phyloP scores from a whole-genome alignment of 2,329 filamentous ascomycete species.

The Periconia sp. region DNA sequence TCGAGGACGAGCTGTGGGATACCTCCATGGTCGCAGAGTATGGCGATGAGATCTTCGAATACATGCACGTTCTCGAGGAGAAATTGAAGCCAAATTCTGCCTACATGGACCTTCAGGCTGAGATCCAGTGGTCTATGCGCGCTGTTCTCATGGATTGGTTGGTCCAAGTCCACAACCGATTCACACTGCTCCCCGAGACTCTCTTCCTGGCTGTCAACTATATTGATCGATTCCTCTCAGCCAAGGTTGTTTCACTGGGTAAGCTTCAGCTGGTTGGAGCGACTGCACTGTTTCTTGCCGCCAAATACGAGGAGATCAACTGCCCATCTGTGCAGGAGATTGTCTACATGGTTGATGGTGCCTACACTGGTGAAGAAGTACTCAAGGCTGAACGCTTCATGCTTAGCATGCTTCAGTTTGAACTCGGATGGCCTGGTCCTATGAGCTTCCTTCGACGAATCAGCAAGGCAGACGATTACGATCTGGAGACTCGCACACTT shows the following conservation, averaged over 20 bases:
- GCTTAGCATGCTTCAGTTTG: slow-evolving; percentile 93
- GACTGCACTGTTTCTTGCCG: slow-evolving; percentile 91
- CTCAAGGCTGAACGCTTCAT: slow-evolving; percentile 98
- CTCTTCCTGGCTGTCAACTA: slow-evolving; percentile 95
- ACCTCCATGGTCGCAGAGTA: slow-evolving; percentile 98
- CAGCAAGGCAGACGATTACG: slow-evolving; percentile 98
- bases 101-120: slow-evolving; percentile 97
- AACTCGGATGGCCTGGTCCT: slow-evolving; percentile 96
- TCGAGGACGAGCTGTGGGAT: slow-evolving; percentile 88
- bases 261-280: slow-evolving; percentile 96
- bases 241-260: slow-evolving; percentile 90
- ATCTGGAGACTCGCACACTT: slow-evolving; percentile 89
- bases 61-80: slow-evolving; percentile 89
- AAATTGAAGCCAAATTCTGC: slow-evolving; percentile 82
- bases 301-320: slow-evolving; percentile 99
- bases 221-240: slow-evolving; percentile 92
- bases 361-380: slow-evolving; percentile 87
- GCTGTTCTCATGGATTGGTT: slow-evolving; percentile 98
- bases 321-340: slow-evolving; percentile 94
- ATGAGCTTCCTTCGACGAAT: slow-evolving; percentile 98
- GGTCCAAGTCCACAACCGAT: slow-evolving; percentile 91
- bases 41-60: slow-evolving; percentile 89
- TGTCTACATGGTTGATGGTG: slow-evolving; percentile 95
- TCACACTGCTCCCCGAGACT: slow-evolving; percentile 88
- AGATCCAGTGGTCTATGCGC: slow-evolving; percentile 99